Evolutionary conservation across 306 rosid species (phyloP).

Genomic region (Spatholobus suberectus): DNA sequence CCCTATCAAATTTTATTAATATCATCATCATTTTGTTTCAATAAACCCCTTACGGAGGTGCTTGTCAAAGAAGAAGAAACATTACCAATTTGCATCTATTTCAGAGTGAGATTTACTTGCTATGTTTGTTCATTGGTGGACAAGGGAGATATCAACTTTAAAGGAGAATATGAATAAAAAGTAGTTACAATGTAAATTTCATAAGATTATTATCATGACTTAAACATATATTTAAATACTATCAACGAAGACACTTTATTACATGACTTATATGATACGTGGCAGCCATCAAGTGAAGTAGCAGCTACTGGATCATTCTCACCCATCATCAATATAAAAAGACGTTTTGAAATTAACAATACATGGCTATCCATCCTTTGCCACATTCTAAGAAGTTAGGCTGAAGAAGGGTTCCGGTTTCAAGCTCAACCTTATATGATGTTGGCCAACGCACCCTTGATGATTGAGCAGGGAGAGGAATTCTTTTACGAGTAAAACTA

Average conservation of each 20-base stretch:
- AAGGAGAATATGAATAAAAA: neutral
- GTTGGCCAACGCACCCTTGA: too few species aligned
- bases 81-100: neutral
- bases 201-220: neutral
- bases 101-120: neutral
- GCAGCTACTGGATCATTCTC: too few species aligned
- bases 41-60: neutral
- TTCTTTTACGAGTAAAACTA: too few species aligned
- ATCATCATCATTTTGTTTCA: neutral
- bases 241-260: neutral
- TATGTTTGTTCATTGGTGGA: neutral
- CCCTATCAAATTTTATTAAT: too few species aligned
- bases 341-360: neutral
- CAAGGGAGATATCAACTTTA: too few species aligned
- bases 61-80: neutral
- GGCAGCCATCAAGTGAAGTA: too few species aligned
- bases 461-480: too few species aligned
- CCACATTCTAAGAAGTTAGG: neutral
- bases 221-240: neutral
- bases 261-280: too few species aligned
- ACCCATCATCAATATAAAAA: too few species aligned
- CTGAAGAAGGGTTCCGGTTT: too few species aligned
- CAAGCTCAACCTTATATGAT: too few species aligned
- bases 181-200: neutral
- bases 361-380: neutral